phyloP scores from a whole-genome alignment of 805 yeast species.

The Yamadazyma scolyti region DNA sequence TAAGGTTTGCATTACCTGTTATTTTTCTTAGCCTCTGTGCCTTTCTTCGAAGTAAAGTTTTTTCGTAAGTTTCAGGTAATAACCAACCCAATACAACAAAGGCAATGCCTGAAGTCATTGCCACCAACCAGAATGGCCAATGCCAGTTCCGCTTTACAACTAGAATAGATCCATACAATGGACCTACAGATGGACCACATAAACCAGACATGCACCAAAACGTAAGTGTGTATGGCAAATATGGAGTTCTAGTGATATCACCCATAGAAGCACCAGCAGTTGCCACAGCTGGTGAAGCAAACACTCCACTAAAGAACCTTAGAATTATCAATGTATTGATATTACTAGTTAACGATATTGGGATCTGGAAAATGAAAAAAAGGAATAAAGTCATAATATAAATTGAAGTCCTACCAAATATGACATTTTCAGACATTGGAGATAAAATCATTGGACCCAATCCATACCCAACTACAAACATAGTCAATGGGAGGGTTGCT shows the following conservation, averaged over 20 bases:
- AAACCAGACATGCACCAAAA: conserved; percentile 53
- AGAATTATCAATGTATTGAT: conserved; percentile 49
- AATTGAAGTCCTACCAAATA: conserved; percentile 50
- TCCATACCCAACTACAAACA: conserved; percentile 61
- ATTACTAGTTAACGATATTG: conserved; percentile 49
- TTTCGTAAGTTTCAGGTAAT: conserved; percentile 48
- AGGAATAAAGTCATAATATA: conserved; percentile 47
- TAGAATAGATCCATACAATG: conserved; percentile 51
- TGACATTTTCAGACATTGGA: conserved; percentile 56
- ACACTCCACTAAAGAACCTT: conserved; percentile 52
- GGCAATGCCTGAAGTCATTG: conserved; percentile 20
- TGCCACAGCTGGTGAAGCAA: conserved; percentile 55
- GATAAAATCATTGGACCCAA: conserved; percentile 59
- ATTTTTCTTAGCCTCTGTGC: conserved; percentile 44
- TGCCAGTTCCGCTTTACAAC: conserved; percentile 18
- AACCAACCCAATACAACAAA: conserved; percentile 26
- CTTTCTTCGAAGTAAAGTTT: conserved; percentile 44
- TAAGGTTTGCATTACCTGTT: conserved; percentile 48
- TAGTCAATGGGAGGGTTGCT: conserved; percentile 50
- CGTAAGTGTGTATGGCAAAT: conserved; percentile 44
- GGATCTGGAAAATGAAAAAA: conserved; percentile 53
- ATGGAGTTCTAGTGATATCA: conserved; percentile 43
- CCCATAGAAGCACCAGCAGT: conserved; percentile 58
- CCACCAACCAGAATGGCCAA: conserved; percentile 51
- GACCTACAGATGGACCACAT: conserved; percentile 55